Conservation (phyloP, 2,329 filamentous ascomycete genomes). For the Phialophora tarda region DNA sequence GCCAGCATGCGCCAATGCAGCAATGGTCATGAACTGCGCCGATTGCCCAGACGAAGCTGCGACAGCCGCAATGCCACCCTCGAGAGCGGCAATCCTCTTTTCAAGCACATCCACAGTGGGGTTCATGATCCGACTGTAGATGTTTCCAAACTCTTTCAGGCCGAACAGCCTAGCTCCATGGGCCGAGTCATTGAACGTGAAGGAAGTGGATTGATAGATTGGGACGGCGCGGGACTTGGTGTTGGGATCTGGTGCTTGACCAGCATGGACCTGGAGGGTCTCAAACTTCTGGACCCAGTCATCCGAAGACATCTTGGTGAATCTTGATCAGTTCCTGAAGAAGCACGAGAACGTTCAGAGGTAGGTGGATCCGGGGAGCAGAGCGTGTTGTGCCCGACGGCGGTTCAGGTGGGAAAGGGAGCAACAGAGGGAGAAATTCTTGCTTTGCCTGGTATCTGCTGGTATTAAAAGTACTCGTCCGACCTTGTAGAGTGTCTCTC, state of each 20-base stretch:
- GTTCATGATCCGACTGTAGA: slow-evolving; percentile 97
- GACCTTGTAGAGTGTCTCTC: background rate
- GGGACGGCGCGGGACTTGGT: slow-evolving; percentile 91
- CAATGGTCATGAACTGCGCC: slow-evolving; percentile 84
- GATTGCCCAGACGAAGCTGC: slow-evolving; percentile 79
- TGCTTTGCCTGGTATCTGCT: background rate
- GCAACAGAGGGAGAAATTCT: background rate
- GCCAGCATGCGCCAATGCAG: slow-evolving; percentile 75
- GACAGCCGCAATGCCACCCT: slow-evolving; percentile 71
- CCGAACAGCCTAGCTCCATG: slow-evolving; percentile 94
- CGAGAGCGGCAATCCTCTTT: slow-evolving; percentile 62
- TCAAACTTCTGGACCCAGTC: slow-evolving; percentile 67
- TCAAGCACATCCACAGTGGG: slow-evolving; percentile 95
- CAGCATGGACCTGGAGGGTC: slow-evolving; percentile 84
- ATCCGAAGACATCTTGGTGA: slow-evolving; percentile 45
- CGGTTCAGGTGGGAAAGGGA: background rate
- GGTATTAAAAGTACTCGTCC: background rate
- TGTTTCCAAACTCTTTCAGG: slow-evolving; percentile 96
- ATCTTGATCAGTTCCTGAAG: background rate
- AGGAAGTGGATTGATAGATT: slow-evolving; percentile 96
- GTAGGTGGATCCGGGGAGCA: background rate
- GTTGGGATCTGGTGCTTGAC: slow-evolving; percentile 76
- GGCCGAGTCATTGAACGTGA: slow-evolving; percentile 91
- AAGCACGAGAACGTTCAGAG: background rate
- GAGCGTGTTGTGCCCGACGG: background rate